Evolutionary conservation across 768 basidiomycete species (phyloP).

Genomic region (Leccinum boreale): DNA sequence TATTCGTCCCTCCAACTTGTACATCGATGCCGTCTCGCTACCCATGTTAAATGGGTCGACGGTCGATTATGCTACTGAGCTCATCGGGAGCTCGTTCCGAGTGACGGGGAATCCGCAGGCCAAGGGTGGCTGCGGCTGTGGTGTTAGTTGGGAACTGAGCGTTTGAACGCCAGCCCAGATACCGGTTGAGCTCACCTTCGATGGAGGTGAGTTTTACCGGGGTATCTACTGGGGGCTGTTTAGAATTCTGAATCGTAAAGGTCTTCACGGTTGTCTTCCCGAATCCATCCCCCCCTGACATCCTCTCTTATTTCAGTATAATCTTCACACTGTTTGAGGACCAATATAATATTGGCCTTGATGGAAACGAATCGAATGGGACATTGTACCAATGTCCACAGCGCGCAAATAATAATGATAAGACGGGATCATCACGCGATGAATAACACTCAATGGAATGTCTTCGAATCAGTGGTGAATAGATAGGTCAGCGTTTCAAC

Average conservation of each 20-base stretch:
- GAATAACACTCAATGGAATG: background rate
- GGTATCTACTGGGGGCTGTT: background rate
- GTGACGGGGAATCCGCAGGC: conserved; percentile 86
- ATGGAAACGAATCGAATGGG: background rate
- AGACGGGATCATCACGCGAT: background rate
- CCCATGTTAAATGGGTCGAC: conserved; percentile 83
- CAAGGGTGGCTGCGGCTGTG: conserved; percentile 92
- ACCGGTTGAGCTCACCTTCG: background rate
- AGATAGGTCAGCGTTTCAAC: background rate
- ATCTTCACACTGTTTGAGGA: background rate
- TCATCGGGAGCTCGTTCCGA: conserved; percentile 90
- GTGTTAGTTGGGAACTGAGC: conserved; percentile 79
- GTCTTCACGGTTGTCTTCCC: background rate
- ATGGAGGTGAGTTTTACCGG: background rate
- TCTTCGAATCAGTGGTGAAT: background rate
- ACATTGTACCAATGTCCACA: background rate
- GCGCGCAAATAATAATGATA: too few relatives aligned
- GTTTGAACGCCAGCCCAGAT: background rate
- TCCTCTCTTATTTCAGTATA: background rate
- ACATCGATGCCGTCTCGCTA: conserved; percentile 86
- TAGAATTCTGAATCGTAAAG: background rate
- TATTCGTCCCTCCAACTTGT: conserved; percentile 67
- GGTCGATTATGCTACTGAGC: conserved; percentile 88
- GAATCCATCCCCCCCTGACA: background rate
- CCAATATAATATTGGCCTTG: background rate